phyloP scores from a whole-genome alignment of 306 rosid genomes.

The Vigna nakashimae region DNA sequence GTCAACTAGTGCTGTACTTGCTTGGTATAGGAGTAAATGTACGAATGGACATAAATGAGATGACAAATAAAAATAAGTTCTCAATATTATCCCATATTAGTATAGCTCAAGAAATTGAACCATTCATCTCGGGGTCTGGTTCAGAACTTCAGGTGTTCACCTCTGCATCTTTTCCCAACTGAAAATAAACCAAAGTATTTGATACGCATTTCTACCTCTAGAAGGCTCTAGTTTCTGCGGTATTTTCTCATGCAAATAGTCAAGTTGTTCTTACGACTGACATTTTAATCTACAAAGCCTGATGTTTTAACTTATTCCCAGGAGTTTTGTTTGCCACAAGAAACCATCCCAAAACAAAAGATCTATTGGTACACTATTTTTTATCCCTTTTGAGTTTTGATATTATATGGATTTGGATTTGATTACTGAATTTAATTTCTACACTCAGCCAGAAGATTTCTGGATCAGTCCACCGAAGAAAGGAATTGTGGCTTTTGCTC shows the following conservation, averaged over 20 bases:
- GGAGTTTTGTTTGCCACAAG: constrained; percentile 81
- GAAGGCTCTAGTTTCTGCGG: constrained; percentile 23
- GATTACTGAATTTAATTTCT: constrained; percentile 33
- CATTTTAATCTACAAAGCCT: constrained; percentile 37
- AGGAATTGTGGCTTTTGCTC: constrained; percentile 87
- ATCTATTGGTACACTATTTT: constrained; percentile 69
- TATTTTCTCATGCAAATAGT: constrained; percentile 27
- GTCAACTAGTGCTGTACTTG: background rate
- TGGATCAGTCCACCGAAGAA: constrained; percentile 92
- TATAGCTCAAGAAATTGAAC: constrained; percentile 2
- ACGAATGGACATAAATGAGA: constrained; percentile 7
- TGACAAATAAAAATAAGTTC: constrained; percentile 26
- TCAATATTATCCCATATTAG: constrained; percentile 16
- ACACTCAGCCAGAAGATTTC: constrained; percentile 85
- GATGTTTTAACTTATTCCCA: constrained; percentile 51
- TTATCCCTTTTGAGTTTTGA: constrained; percentile 18
- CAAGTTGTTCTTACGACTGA: constrained; percentile 32
- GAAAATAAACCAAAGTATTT: constrained; percentile 17
- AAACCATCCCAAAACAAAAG: constrained; percentile 83
- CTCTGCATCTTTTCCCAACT: constrained; percentile 19
- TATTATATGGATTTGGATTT: constrained; percentile 23
- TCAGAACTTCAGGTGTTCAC: background rate
- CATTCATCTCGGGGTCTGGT: constrained; percentile 16
- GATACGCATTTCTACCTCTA: constrained; percentile 5
- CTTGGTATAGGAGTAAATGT: constrained; percentile 20